Conservation (phyloP, 768 basidiomycete species). For the Phanerochaete carnosa region DNA sequence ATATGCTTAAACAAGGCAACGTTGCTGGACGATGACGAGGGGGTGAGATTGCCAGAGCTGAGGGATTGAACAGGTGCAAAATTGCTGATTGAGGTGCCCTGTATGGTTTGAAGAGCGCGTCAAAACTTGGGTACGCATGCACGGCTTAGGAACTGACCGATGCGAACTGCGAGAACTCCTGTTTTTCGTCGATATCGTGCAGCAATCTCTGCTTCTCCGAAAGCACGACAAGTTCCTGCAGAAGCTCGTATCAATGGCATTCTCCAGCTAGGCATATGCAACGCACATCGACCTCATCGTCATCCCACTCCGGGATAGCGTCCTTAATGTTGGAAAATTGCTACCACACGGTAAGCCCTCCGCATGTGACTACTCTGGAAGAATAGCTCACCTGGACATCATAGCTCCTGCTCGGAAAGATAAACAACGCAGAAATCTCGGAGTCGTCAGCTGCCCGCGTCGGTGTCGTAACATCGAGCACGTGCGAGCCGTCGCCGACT, state of each 20-base stretch:
- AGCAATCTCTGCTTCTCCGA: conserved; percentile 27
- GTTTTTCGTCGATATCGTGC: conserved; percentile 6
- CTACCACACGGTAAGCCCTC: conserved; percentile 21
- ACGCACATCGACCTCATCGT: conserved; percentile 47
- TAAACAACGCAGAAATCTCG: conserved; percentile 1
- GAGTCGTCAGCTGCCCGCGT: background rate
- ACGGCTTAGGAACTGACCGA: background rate
- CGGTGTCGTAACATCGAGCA: background rate
- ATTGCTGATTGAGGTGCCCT: background rate
- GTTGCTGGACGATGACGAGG: background rate
- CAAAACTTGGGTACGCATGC: background rate
- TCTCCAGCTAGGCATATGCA: background rate
- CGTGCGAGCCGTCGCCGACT: background rate
- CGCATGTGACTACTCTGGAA: background rate
- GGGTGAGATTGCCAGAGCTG: background rate
- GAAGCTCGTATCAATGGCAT: background rate
- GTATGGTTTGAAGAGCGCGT: background rate
- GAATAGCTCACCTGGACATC: conserved; percentile 36
- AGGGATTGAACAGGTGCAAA: background rate
- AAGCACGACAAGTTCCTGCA: conserved; percentile 52
- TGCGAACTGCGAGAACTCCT: background rate
- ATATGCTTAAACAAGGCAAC: background rate
- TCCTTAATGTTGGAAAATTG: conserved; percentile 39
- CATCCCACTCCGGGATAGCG: conserved; percentile 42
- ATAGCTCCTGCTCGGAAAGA: conserved; percentile 31